phyloP scores from a whole-genome alignment of 257 asterid genomes.

The Jacaranda copaia region DNA sequence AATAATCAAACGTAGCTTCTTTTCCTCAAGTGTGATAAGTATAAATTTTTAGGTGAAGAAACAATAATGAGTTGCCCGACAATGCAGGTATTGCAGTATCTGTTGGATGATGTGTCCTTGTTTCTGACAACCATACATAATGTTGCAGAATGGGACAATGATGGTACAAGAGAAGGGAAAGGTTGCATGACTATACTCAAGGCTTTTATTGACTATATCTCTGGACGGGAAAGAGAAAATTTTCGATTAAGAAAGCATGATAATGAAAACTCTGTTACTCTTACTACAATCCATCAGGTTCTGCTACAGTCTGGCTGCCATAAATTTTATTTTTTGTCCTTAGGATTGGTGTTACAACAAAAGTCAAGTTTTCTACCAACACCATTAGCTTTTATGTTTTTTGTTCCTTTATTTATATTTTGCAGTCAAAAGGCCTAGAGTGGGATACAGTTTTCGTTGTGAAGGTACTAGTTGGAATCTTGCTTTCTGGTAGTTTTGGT shows the following conservation, averaged over 20 bases:
- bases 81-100: constrained; percentile 88
- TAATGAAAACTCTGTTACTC: constrained; percentile 86
- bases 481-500: constrained; percentile 2
- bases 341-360: constrained; percentile 24
- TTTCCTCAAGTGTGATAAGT: constrained; percentile 19
- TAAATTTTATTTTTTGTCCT: constrained; percentile 17
- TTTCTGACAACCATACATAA: constrained; percentile 64
- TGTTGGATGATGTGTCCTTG: constrained; percentile 87
- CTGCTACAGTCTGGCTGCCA: constrained; percentile 30
- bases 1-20: neutral
- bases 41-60: constrained; percentile 27
- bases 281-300: constrained; percentile 99
- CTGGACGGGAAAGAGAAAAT: constrained; percentile 85
- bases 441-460: constrained; percentile 99
- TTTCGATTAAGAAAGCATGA: constrained; percentile 83
- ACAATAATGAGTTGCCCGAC: constrained; percentile 33
- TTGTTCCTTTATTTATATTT: constrained; percentile 32
- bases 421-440: constrained; percentile 96
- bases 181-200: constrained; percentile 69
- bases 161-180: constrained; percentile 48
- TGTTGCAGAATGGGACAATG: constrained; percentile 47
- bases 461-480: constrained; percentile 64
- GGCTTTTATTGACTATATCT: constrained; percentile 80
- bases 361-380: constrained; percentile 30
- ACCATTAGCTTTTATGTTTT: constrained; percentile 8